Conservation (phyloP, 148 eudicot genomes). For the Selenicereus undatus region DNA sequence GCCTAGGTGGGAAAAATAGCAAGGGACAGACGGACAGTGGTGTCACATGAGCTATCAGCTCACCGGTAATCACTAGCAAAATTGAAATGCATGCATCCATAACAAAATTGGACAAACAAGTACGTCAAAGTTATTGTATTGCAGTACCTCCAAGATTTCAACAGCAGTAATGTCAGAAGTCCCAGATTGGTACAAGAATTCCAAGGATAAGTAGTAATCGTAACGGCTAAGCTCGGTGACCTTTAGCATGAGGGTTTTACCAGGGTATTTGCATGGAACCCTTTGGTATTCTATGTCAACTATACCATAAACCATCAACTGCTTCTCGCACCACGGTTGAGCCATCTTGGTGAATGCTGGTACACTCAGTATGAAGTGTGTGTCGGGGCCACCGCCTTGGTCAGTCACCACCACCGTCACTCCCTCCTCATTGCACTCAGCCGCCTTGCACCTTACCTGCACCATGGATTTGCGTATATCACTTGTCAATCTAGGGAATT, state of each 20-base stretch:
- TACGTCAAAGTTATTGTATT: no score
- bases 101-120: no score
- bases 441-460: conserved; percentile 58
- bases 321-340: conserved; percentile 30
- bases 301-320: conserved; percentile 45
- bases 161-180: conserved; percentile 40
- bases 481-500: background rate
- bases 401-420: conserved; percentile 62
- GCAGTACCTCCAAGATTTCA: conserved; percentile 44
- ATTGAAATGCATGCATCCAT: no score
- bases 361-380: conserved; percentile 50
- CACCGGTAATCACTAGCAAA: no score
- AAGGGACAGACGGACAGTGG: no score
- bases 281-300: conserved; percentile 50
- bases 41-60: no score
- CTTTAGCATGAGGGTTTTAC: conserved; percentile 42
- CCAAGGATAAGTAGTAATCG: conserved; percentile 44
- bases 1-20: no score
- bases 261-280: conserved; percentile 46
- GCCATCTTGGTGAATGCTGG: conserved; percentile 54
- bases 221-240: conserved; percentile 43
- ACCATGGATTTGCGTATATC: background rate
- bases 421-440: conserved; percentile 54
- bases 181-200: conserved; percentile 43
- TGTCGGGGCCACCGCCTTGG: conserved; percentile 37